phyloP scores from a whole-genome alignment of 2,329 filamentous ascomycete species.

The Pseudocercospora eumusae region DNA sequence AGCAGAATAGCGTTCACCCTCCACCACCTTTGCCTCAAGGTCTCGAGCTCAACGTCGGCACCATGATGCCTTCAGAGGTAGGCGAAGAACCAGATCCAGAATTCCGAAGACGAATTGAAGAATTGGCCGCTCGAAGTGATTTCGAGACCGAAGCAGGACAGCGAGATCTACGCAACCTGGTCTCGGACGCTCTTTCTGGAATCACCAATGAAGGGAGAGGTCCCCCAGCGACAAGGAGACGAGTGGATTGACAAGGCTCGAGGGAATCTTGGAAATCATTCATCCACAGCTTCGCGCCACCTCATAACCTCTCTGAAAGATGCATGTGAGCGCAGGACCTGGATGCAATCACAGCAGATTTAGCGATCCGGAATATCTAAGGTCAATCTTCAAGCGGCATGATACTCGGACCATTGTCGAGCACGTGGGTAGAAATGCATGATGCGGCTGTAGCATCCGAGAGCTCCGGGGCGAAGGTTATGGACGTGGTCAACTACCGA shows the following conservation, averaged over 20 bases:
- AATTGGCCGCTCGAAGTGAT: slow-evolving; percentile 79
- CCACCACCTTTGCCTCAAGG: slow-evolving; percentile 72
- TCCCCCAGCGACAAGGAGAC: slow-evolving; percentile 24
- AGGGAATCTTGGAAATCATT: neutral
- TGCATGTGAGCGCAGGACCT: neutral
- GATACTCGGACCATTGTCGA: neutral
- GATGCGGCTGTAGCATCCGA: neutral
- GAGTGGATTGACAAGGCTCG: slow-evolving; percentile 21
- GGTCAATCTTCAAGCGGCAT: neutral
- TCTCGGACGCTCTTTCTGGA: slow-evolving; percentile 76
- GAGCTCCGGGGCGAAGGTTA: neutral
- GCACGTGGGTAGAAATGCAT: neutral
- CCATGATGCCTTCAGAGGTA: slow-evolving; percentile 63
- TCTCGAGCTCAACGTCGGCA: slow-evolving; percentile 74
- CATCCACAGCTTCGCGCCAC: neutral
- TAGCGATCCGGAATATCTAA: no score
- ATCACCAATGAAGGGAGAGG: slow-evolving; percentile 57
- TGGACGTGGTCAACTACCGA: neutral
- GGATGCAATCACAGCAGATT: neutral
- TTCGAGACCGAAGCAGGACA: slow-evolving; percentile 82
- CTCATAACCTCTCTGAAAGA: neutral
- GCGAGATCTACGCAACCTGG: slow-evolving; percentile 71
- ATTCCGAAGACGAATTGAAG: slow-evolving; percentile 82
- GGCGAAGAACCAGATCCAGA: slow-evolving; percentile 71
- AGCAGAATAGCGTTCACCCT: slow-evolving; percentile 37